Evolutionary conservation across 345 rosid species (phyloP), one percentile per base, ranked within the genome.

Genomic region (Eucalyptus pumila): DNA sequence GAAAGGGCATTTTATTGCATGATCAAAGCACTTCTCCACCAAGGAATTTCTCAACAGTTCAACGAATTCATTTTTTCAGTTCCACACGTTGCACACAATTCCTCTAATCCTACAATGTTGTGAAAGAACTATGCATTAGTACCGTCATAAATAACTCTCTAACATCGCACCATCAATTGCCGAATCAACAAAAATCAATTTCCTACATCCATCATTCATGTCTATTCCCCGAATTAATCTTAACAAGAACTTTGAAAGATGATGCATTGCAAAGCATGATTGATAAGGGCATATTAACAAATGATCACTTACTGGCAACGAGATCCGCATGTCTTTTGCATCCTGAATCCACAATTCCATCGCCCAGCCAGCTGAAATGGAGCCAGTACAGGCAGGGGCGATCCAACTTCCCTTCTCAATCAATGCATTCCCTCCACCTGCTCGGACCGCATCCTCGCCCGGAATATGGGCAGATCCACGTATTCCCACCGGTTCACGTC

Each of bases 281-380:
- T 52, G 51, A 37, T 86, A 37, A 47, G 21, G 16, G 14, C 54
- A 56, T 24, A 85, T 26, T 5, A 76, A 76, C 50, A 27, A 48
- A 54, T 8, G 91, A 65, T 30, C 6, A 56, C 90, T 42, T 90
- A 95, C 99, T 7, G 99, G 99, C 80, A 97, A 91, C 2, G 98
- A 96, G 83, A 97, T 88, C 23, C 99, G 95, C 95, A 97, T 95
- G 91, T 97, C 93, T 87, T 94, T 91, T 42, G 99, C 99, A 89
- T 98, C 99, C 90, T 95, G 99, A 88, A 98, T 95, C 99, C 99
- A 98, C 85, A 98, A 89, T 92, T 97, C 99, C 97, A 98, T 95
- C 9, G 99, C 34, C 99, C 99, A 80, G 98, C 97, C 87, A 97
- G 95, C 93, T 96, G 99, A 87, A 97, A 97, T 17, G 99, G 99